Base-by-base conservation (phyloP, 2,329 filamentous ascomycete genomes). In the Stagonosporopsis chrysanthemi region DNA sequence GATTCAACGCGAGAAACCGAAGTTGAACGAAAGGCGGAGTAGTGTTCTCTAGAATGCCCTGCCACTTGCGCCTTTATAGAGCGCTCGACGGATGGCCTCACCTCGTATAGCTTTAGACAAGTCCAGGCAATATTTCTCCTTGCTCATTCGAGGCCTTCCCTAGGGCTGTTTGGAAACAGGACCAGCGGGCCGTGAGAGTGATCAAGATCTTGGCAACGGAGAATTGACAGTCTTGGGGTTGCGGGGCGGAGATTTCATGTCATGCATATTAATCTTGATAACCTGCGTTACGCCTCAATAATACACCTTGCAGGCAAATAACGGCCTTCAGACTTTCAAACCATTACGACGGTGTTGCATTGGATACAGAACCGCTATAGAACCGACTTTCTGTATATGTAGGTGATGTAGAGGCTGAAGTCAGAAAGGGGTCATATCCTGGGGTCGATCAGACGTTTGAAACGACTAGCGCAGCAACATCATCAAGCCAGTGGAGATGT, bases 131-230 rank as follows among this genome's bases (percentile, higher is more conserved):
- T 22, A 12, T 6, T 14, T 39, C 17, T 29, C 55, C 43, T 56
- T 35, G 47, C 56, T 56, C 44, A 49, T 52, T 49, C 23, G n/a
- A 53, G 17, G 36, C 33, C 14, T 38, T 51, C 19, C 43, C 39
- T 52, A 22, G 22, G 6, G 19, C 19, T 44, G 48, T 61, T 61
- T 61, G 43, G 52, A 55, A 50, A 35, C 40, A 49, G 53, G 24
- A 28, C 28, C 24, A 54, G 31, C 36, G 46, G 39, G 23, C 36
- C 53, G 43, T 55, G 40, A 42, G 9, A 39, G 15, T 23, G 31
- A 45, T 31, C 23, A 44, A 33, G n/a, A 7, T 11, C 52, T 55
- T 55, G 44, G 52, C 52, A 26, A 44, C 39, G 44, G 44, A 8
- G 31, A 24, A 44, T 42, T 49, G 11, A 11, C 31, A 36, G 39